Conservation (phyloP, 371 early-diverging fungal genomes). For the Syncephalastrum racemosum region DNA sequence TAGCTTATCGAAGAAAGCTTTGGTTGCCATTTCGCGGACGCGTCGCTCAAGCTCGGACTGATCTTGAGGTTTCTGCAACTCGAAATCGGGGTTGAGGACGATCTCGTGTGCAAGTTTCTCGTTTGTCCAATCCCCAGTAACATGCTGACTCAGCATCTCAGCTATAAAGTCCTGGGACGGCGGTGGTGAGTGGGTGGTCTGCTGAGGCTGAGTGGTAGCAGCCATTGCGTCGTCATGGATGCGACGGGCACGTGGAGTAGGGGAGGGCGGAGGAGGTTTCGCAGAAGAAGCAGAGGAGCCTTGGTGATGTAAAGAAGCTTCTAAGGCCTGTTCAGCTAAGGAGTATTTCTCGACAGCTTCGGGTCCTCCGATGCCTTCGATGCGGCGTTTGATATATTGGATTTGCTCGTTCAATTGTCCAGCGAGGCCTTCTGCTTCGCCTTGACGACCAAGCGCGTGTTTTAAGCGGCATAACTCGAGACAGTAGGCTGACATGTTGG, state of each 20-base stretch:
- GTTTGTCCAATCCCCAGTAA: slow-evolving; percentile 34
- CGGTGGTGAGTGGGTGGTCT: neutral
- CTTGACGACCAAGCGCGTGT: slow-evolving; percentile 59
- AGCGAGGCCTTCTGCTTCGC: slow-evolving; percentile 54
- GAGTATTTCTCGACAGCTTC: slow-evolving; percentile 23
- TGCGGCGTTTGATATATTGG: slow-evolving; percentile 27
- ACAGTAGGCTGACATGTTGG: slow-evolving; percentile 66
- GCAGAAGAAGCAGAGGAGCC: slow-evolving; percentile 9
- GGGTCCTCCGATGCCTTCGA: slow-evolving; percentile 28
- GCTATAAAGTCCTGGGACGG: slow-evolving; percentile 3
- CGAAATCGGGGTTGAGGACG: slow-evolving; percentile 74
- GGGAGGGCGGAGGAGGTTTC: slow-evolving; percentile 19
- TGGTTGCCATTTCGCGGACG: slow-evolving; percentile 53
- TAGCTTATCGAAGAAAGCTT: slow-evolving; percentile 66
- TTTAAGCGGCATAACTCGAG: slow-evolving; percentile 69
- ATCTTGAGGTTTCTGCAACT: slow-evolving; percentile 32
- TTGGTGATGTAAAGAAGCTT: slow-evolving; percentile 3
- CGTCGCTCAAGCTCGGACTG: slow-evolving; percentile 52
- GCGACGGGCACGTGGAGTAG: slow-evolving; percentile 22
- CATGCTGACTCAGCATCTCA: slow-evolving; percentile 7
- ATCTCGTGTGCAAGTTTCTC: slow-evolving; percentile 80
- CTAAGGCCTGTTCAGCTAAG: slow-evolving; percentile 22
- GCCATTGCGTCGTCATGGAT: neutral
- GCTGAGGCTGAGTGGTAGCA: neutral
- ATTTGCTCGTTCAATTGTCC: slow-evolving; percentile 58